Evolutionary conservation across 192 early-diverging fungal species (phyloP).

Genomic region (Entomortierella beljakovae): DNA sequence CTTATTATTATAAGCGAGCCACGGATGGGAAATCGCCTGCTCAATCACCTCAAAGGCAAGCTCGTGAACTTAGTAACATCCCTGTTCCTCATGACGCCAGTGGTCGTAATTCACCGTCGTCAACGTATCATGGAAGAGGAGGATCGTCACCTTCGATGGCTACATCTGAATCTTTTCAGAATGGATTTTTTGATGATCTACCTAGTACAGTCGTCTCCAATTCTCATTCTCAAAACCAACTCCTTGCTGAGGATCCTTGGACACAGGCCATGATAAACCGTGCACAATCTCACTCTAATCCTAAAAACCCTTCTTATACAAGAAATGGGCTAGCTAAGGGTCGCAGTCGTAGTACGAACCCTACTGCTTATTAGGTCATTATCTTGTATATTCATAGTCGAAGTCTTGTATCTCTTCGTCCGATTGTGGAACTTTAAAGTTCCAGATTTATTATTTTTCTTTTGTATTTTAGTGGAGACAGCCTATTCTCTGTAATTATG

Average conservation of each 20-base stretch:
- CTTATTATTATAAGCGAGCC: constrained; percentile 31
- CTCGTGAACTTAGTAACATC: background rate
- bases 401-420: no score
- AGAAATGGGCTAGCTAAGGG: no score
- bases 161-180: background rate
- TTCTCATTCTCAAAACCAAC: background rate
- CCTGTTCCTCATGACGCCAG: background rate
- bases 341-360: no score
- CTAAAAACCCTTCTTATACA: background rate
- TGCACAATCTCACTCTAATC: constrained; percentile 3
- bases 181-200: background rate
- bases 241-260: constrained; percentile 38
- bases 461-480: no score
- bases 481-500: no score
- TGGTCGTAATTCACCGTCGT: constrained; percentile 5
- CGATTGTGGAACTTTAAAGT: no score
- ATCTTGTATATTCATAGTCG: no score
- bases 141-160: constrained; percentile 2
- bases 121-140: background rate
- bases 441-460: no score
- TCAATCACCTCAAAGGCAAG: background rate
- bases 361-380: no score
- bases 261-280: constrained; percentile 42
- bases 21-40: background rate
- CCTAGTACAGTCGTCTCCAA: background rate